A percentile compares a stretch with the other conserved stretches of the same genome.
phyloP scores from a whole-genome alignment of 495 filamentous ascomycete genomes.

The Glonium stellatum region DNA sequence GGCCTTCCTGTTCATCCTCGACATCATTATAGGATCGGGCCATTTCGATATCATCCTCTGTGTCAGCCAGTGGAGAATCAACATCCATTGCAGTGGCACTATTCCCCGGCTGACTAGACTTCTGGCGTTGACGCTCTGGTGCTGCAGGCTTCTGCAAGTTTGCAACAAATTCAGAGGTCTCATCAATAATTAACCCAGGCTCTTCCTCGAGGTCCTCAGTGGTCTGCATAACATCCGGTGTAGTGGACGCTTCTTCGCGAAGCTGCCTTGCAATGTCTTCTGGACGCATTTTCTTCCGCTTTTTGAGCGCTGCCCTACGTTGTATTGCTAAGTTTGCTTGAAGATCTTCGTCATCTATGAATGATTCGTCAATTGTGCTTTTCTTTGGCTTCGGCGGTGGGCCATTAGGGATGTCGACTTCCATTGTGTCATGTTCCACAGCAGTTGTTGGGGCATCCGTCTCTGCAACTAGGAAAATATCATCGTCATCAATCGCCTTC shows the following conservation, averaged over 20 bases:
- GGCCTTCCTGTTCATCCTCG: slow-evolving; percentile 48
- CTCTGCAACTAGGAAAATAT: slow-evolving; percentile 49
- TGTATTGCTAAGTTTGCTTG: slow-evolving; percentile 78
- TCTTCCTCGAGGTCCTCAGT: slow-evolving; percentile 48
- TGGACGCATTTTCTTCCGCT: slow-evolving; percentile 72
- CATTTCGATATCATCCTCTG: slow-evolving; percentile 59
- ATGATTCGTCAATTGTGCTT: slow-evolving; percentile 56
- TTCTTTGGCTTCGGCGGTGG: slow-evolving; percentile 45
- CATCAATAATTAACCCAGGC: slow-evolving; percentile 79
- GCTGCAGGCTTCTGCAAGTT: slow-evolving; percentile 61
- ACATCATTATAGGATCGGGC: slow-evolving; percentile 51
- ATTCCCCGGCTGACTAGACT: slow-evolving; percentile 31
- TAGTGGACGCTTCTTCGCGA: slow-evolving; percentile 61
- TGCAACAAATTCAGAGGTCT: slow-evolving; percentile 90
- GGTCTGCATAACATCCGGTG: slow-evolving; percentile 42
- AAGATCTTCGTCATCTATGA: slow-evolving; percentile 88
- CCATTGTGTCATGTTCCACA: slow-evolving; percentile 57
- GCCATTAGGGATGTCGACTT: slow-evolving; percentile 56
- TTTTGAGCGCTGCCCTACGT: slow-evolving; percentile 76
- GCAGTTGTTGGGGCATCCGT: slow-evolving; percentile 24
- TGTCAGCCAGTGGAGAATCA: slow-evolving; percentile 43
- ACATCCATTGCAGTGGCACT: slow-evolving; percentile 13
- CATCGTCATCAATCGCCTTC: slow-evolving; percentile 64
- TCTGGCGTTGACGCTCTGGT: slow-evolving; percentile 51
- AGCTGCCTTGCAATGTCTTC: slow-evolving; percentile 82